Conservation (phyloP, 2,329 filamentous ascomycete species). For the Leptographium radiaticola region DNA sequence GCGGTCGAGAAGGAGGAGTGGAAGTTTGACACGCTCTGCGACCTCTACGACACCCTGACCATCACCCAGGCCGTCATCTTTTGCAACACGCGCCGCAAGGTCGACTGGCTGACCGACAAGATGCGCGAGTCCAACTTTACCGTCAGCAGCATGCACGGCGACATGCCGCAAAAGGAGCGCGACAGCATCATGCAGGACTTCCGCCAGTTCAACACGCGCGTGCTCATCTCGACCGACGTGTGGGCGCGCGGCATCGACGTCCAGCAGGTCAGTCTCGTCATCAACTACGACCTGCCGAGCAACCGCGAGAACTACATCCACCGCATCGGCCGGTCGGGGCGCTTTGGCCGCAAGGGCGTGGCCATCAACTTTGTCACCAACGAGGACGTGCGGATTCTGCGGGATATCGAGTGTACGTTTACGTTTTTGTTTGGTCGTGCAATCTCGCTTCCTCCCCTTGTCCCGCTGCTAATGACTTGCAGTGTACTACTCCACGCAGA, state of each 20-base stretch:
- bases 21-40: constrained; percentile 98
- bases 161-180: constrained; percentile 97
- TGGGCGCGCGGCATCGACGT: constrained; percentile 98
- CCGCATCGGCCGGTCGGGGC: constrained; percentile 86
- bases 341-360: constrained; percentile 95
- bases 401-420: constrained; percentile 84
- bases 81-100: constrained; percentile 98
- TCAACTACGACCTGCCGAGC: constrained; percentile 96
- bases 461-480: neutral
- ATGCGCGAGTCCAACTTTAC: constrained; percentile 99
- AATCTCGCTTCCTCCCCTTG: neutral
- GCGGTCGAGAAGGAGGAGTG: constrained; percentile 99
- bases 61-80: constrained; percentile 99
- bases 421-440: neutral
- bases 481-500: constrained; percentile 94
- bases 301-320: constrained; percentile 99
- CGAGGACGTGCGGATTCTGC: constrained; percentile 91
- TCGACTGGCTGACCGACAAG: constrained; percentile 98
- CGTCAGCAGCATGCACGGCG: constrained; percentile 95
- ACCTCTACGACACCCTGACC: constrained; percentile 96
- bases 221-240: constrained; percentile 93
- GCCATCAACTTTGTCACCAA: constrained; percentile 99
- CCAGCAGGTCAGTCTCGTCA: constrained; percentile 93
- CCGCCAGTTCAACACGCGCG: constrained; percentile 87
- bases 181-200: constrained; percentile 99